phyloP scores from a whole-genome alignment of 2,329 filamentous ascomycete species.

The Didymella pomorum region DNA sequence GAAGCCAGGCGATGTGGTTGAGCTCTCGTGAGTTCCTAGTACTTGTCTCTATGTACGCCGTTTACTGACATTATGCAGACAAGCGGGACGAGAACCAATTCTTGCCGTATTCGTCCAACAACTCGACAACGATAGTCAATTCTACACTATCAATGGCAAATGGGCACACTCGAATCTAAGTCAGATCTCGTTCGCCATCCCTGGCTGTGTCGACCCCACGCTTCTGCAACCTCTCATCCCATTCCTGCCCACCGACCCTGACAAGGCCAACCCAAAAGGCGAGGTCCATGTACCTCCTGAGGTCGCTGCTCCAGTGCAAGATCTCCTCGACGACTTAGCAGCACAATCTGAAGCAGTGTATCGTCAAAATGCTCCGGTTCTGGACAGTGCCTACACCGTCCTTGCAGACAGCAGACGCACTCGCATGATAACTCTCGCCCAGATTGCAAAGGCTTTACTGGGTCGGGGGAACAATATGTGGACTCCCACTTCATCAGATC shows the following conservation, averaged over 20 bases:
- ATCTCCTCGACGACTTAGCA: conserved; percentile 55
- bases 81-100: conserved; percentile 50
- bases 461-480: conserved; percentile 29
- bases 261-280: conserved; percentile 33
- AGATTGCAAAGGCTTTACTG: conserved; percentile 57
- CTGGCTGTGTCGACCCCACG: conserved; percentile 57
- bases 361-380: conserved; percentile 53
- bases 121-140: conserved; percentile 53
- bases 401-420: conserved; percentile 56
- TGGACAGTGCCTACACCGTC: conserved; percentile 60
- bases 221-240: conserved; percentile 58
- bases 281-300: conserved; percentile 55
- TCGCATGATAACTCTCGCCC: conserved; percentile 57
- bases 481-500: conserved; percentile 53
- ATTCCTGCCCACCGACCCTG: conserved; percentile 58
- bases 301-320: conserved; percentile 56
- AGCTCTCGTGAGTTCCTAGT: conserved; percentile 46
- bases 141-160: conserved; percentile 60
- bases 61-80: conserved; percentile 6
- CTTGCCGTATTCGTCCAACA: conserved; percentile 60
- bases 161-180: conserved; percentile 54
- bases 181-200: conserved; percentile 59
- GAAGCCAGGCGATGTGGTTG: conserved; percentile 59
- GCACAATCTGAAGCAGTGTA: conserved; percentile 58
- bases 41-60: too few relatives aligned